Evolutionary conservation across 345 rosid species (phyloP).

Genomic region (Mercurialis annua): DNA sequence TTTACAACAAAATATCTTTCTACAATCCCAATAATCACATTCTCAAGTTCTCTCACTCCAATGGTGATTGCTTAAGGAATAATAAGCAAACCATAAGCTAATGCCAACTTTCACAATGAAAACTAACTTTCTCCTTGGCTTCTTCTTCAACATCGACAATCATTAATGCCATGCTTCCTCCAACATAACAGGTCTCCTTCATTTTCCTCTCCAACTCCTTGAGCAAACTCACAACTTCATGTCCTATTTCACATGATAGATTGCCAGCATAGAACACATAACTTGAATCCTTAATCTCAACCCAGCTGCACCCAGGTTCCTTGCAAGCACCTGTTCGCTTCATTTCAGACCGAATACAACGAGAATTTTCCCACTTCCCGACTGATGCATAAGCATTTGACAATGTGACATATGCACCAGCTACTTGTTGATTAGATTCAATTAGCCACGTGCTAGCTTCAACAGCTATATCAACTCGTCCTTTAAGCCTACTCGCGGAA

Average conservation of each 20-base stretch:
- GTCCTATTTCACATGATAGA: constrained; percentile 34
- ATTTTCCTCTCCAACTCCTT: constrained; percentile 52
- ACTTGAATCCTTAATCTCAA: constrained; percentile 48
- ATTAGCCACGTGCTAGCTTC: constrained; percentile 56
- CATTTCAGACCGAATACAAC: constrained; percentile 56
- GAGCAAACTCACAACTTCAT: constrained; percentile 42
- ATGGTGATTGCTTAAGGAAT: constrained; percentile 42
- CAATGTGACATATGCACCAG: constrained; percentile 58
- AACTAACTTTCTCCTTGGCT: constrained; percentile 46
- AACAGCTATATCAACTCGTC: constrained; percentile 63
- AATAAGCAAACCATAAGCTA: constrained; percentile 52
- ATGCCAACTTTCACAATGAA: constrained; percentile 76
- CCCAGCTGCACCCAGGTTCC: constrained; percentile 82
- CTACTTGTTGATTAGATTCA: constrained; percentile 54
- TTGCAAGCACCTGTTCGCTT: constrained; percentile 52
- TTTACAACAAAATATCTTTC: constrained; percentile 55
- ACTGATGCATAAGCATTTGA: constrained; percentile 57
- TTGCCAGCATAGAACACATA: constrained; percentile 61
- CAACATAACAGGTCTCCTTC: constrained; percentile 53
- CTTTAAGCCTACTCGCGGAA: constrained; percentile 66
- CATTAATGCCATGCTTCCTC: constrained; percentile 39
- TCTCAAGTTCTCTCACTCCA: constrained; percentile 63
- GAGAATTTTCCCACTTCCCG: constrained; percentile 65
- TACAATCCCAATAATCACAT: constrained; percentile 64
- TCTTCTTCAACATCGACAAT: constrained; percentile 67